A percentile compares a stretch with the other conserved stretches of the same genome.
Evolutionary conservation across 2,329 filamentous ascomycete species (phyloP).

Genomic region (Aspergillus pseudoglaucus): DNA sequence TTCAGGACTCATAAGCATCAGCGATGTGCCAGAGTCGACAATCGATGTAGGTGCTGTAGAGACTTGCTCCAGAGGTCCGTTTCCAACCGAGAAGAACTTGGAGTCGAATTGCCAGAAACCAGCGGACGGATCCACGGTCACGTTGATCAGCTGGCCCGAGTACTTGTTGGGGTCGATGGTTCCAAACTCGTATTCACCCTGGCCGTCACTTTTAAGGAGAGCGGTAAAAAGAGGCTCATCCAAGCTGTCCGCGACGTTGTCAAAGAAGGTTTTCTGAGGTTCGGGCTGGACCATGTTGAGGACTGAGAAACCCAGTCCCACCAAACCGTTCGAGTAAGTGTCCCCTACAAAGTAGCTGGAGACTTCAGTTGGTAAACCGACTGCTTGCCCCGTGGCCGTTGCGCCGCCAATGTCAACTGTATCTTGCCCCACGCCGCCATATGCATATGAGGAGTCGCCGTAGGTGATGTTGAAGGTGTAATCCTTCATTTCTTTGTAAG

Average conservation of each 20-base stretch:
- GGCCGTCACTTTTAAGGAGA: conserved; percentile 54
- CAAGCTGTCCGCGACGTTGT: conserved; percentile 58
- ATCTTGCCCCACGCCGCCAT: conserved; percentile 60
- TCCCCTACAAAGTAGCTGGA: conserved; percentile 54
- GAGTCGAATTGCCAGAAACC: conserved; percentile 67
- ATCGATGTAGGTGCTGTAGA: conserved; percentile 43
- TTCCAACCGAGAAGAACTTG: conserved; percentile 50
- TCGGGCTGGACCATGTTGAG: conserved; percentile 60
- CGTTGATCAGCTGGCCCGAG: conserved; percentile 55
- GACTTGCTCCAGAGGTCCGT: conserved; percentile 31
- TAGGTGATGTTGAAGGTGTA: conserved; percentile 60
- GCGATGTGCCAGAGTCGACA: conserved; percentile 62
- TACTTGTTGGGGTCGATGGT: conserved; percentile 60
- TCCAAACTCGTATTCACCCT: conserved; percentile 69
- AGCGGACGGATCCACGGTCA: conserved; percentile 52
- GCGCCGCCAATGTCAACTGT: conserved; percentile 61
- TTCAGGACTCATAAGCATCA: conserved; percentile 54
- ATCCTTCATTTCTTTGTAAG: conserved; percentile 45
- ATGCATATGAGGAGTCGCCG: conserved; percentile 59
- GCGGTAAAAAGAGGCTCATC: conserved; percentile 65
- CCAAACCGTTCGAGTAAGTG: conserved; percentile 58
- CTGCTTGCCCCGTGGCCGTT: conserved; percentile 55
- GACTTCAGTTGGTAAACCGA: conserved; percentile 59
- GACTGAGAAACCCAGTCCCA: conserved; percentile 60
- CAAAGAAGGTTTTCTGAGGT: conserved; percentile 66